Evolutionary conservation across 2,329 filamentous ascomycete species (phyloP).

Genomic region (Didymella sp.): DNA sequence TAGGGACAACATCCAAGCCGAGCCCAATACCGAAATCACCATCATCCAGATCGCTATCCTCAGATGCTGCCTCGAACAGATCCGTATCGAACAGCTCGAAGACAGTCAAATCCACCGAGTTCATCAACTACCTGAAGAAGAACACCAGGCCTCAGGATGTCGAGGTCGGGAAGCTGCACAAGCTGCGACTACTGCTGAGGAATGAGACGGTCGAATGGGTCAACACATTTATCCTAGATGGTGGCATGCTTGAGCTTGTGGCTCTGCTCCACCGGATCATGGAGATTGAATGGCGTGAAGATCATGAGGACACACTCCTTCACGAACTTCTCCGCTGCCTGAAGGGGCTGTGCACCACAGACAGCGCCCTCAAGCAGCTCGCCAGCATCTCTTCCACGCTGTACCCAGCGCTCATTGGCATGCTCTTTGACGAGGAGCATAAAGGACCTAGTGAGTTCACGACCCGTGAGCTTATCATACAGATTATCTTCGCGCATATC

Average conservation of each 20-base stretch:
- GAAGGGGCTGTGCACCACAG: slow-evolving; percentile 93
- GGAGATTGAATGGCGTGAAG: slow-evolving; percentile 96
- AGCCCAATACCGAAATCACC: slow-evolving; percentile 70
- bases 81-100: slow-evolving; percentile 74
- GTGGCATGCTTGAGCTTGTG: slow-evolving; percentile 92
- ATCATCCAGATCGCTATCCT: slow-evolving; percentile 63
- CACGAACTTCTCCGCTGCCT: slow-evolving; percentile 92
- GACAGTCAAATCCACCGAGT: slow-evolving; percentile 78
- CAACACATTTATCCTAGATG: slow-evolving; percentile 85
- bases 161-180: slow-evolving; percentile 95
- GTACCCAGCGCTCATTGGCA: slow-evolving; percentile 83
- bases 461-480: slow-evolving; percentile 88
- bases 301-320: slow-evolving; percentile 91
- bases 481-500: slow-evolving; percentile 87
- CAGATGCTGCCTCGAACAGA: slow-evolving; percentile 60
- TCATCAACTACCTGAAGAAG: slow-evolving; percentile 83
- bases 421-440: slow-evolving; percentile 97
- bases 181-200: slow-evolving; percentile 83
- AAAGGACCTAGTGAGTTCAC: slow-evolving; percentile 97
- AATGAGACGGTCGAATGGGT: slow-evolving; percentile 98
- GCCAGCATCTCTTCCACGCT: slow-evolving; percentile 78
- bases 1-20: slow-evolving; percentile 69
- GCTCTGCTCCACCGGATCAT: slow-evolving; percentile 88
- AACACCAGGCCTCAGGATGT: slow-evolving; percentile 81
- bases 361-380: slow-evolving; percentile 81